Conservation (phyloP, 352 stramenopile genomes). For the Chrysophaeum taylorii region DNA sequence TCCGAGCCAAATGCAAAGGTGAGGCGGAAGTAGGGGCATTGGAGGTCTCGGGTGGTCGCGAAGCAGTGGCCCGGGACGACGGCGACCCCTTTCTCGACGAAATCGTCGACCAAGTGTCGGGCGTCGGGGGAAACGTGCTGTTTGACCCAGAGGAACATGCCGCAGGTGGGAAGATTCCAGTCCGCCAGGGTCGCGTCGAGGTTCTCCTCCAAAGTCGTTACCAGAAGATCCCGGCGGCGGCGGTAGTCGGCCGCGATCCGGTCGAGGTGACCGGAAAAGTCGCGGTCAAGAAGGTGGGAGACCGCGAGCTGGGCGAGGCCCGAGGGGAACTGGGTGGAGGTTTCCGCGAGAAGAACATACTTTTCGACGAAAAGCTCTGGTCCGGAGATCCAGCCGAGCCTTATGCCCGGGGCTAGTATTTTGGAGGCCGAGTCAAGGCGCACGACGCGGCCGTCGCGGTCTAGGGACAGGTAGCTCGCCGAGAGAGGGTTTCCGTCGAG, state of each 20-base stretch:
- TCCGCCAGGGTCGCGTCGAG: slow-evolving; percentile 20
- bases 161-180: slow-evolving; percentile 24
- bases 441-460: slow-evolving; percentile 35
- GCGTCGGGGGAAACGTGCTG: slow-evolving; percentile 22
- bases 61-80: neutral
- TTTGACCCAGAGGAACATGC: slow-evolving; percentile 40
- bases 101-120: slow-evolving; percentile 23
- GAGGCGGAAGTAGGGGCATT: neutral
- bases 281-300: too few relatives aligned
- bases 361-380: slow-evolving; percentile 28
- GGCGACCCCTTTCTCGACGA: neutral
- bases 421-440: slow-evolving; percentile 41
- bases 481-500: slow-evolving; percentile 8
- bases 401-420: slow-evolving; percentile 32
- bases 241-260: slow-evolving; percentile 6
- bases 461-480: slow-evolving; percentile 27
- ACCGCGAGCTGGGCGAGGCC: slow-evolving; percentile 31
- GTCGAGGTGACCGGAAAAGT: too few relatives aligned
- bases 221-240: slow-evolving; percentile 17
- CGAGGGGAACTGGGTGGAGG: slow-evolving; percentile 29
- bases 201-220: slow-evolving; percentile 26
- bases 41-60: neutral
- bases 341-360: slow-evolving; percentile 29
- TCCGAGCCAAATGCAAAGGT: neutral
- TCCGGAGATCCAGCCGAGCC: slow-evolving; percentile 34